These are phyloP conservation scores for Diplogelasinospora grovesii DNA, from an alignment of 495 filamentous ascomycete species.

Conservation along the genomic window DNA sequence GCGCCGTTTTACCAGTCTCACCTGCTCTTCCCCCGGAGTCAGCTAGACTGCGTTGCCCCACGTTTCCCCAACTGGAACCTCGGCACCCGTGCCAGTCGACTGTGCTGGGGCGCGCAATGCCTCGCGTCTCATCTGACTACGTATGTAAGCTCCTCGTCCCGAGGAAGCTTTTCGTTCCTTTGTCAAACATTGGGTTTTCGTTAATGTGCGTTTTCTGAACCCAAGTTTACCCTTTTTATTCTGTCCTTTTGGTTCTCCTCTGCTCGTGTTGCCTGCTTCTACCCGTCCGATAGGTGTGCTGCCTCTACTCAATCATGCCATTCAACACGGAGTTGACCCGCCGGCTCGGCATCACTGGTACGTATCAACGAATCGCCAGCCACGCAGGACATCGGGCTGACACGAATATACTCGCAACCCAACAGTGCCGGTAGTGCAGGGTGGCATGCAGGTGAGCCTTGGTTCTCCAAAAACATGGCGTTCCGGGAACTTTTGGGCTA, in stretches of 20 bases:
- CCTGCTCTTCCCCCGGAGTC: too few species aligned
- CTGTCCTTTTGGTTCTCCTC: neutral
- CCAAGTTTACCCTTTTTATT: neutral
- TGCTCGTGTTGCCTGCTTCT: too few species aligned
- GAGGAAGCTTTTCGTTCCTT: neutral
- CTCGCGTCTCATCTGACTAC: constrained; percentile 1
- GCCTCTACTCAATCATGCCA: constrained; percentile 54
- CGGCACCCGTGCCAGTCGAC: neutral
- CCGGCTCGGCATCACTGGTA: constrained; percentile 80
- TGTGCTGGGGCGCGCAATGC: neutral
- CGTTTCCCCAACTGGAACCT: constrained; percentile 1
- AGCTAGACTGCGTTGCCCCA: too few species aligned
- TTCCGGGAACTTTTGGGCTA: constrained; percentile 7
- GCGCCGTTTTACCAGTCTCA: too few species aligned
- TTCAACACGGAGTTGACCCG: constrained; percentile 88
- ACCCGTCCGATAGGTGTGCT: neutral
- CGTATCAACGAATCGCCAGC: constrained; percentile 12
- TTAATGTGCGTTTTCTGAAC: neutral
- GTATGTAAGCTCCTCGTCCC: neutral
- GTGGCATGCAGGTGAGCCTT: constrained; percentile 59
- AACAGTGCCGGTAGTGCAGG: constrained; percentile 91
- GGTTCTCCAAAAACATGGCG: constrained; percentile 2
- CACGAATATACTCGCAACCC: constrained; percentile 13
- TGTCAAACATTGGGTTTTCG: neutral
- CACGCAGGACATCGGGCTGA: constrained; percentile 15